Evolutionary conservation across 805 yeast species (phyloP).

Genomic region (Grigorovia jiainica): DNA sequence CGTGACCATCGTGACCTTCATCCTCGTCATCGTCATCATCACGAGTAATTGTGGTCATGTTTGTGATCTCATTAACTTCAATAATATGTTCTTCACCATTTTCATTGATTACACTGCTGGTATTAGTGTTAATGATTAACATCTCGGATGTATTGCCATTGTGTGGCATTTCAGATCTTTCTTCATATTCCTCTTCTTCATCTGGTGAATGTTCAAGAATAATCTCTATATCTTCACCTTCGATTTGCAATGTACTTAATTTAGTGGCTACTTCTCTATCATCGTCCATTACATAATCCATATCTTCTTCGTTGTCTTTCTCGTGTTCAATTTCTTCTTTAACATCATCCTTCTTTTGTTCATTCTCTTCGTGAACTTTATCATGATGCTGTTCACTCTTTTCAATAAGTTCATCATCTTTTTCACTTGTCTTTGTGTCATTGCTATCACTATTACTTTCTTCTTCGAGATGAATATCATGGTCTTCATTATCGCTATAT

Average conservation of each 20-base stretch:
- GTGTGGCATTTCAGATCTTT: too few species aligned
- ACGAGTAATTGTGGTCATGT: not conserved
- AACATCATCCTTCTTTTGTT: not conserved
- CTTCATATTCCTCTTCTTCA: not conserved
- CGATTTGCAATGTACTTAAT: slow-evolving; percentile 4
- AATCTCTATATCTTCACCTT: not conserved
- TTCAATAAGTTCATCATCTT: not conserved
- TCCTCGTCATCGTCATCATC: slow-evolving; percentile 4
- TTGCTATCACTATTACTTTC: not conserved
- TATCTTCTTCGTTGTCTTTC: not conserved
- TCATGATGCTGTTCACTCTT: not conserved
- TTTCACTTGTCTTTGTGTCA: not conserved
- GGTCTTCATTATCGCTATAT: slow-evolving; percentile 7
- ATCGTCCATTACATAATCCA: slow-evolving; percentile 2
- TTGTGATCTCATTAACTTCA: not conserved
- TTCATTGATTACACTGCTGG: not conserved
- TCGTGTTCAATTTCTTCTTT: not conserved
- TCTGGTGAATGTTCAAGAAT: not conserved
- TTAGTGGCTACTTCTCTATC: slow-evolving; percentile 1
- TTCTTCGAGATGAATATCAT: not conserved
- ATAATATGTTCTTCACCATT: slow-evolving; percentile 9
- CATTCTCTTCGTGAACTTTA: slow-evolving; percentile 5
- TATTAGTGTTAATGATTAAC: not conserved
- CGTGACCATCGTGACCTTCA: slow-evolving; percentile 19
- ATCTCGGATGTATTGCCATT: too few species aligned